Evolutionary conservation across 2,329 filamentous ascomycete species (phyloP).

Genomic region (Botrytis medusae): DNA sequence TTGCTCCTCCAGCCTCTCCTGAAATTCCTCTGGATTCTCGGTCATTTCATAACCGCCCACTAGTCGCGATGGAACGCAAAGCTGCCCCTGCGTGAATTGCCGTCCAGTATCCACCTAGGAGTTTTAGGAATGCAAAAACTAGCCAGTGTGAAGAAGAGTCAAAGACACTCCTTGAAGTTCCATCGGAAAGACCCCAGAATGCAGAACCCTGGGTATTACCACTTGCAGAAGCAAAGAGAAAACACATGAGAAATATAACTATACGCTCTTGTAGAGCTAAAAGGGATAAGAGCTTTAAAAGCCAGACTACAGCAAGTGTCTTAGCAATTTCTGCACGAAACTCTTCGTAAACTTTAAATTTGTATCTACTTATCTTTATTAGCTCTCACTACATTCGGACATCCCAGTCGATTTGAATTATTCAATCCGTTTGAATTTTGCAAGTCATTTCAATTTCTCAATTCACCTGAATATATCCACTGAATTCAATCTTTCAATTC

Average conservation of each 20-base stretch:
- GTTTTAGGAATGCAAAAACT: neutral
- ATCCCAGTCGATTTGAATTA: neutral
- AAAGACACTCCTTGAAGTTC: neutral
- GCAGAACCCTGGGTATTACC: neutral
- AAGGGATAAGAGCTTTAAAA: neutral
- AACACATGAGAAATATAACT: neutral
- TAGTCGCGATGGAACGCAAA: neutral
- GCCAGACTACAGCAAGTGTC: neutral
- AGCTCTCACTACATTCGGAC: neutral
- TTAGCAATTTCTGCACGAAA: neutral
- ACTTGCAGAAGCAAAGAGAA: neutral
- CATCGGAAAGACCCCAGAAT: neutral
- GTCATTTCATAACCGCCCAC: neutral
- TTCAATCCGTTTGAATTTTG: neutral
- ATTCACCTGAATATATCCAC: neutral
- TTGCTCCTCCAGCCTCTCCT: neutral
- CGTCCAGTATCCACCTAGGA: neutral
- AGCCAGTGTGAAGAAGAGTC: neutral
- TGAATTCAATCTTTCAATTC: neutral
- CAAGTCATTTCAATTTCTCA: no score
- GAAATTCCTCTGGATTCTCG: neutral
- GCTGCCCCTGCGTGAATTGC: neutral
- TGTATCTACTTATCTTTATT: neutral
- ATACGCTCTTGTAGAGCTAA: neutral
- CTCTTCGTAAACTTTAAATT: neutral